phyloP scores from a whole-genome alignment of 306 rosid species.

The Cyclanthera cordifolia region DNA sequence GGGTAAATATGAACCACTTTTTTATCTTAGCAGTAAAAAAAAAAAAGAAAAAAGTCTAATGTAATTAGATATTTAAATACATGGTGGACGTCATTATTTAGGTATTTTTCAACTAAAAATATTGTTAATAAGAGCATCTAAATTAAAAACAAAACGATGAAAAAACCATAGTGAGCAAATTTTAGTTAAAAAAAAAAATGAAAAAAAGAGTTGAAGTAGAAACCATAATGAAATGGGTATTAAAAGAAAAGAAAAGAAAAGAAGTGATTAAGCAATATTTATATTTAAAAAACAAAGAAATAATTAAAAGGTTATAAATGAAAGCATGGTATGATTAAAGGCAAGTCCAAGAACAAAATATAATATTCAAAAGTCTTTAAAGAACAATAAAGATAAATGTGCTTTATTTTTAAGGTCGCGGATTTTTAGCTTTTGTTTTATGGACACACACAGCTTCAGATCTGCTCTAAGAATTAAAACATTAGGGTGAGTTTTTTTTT shows the following conservation, averaged over 20 bases:
- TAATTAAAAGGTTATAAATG: neutral
- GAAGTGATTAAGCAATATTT: neutral
- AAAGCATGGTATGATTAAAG: neutral
- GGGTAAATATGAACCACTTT: too few relatives aligned
- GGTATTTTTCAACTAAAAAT: too few relatives aligned
- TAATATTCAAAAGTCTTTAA: constrained; percentile 6
- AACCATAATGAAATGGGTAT: neutral
- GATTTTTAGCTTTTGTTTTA: neutral
- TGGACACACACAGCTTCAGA: neutral
- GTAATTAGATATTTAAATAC: too few relatives aligned
- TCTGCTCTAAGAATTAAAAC: neutral
- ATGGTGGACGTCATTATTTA: too few relatives aligned
- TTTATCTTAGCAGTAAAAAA: too few relatives aligned
- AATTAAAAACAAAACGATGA: too few relatives aligned
- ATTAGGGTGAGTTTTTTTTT: too few relatives aligned
- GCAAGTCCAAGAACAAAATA: neutral
- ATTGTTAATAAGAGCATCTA: too few relatives aligned
- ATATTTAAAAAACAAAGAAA: neutral
- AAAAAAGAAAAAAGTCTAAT: too few relatives aligned
- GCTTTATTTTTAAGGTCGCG: neutral
- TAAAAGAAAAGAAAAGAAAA: neutral
- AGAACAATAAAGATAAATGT: constrained; percentile 6
- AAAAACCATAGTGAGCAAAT: too few relatives aligned
- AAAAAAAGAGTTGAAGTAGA: neutral
- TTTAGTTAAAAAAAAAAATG: too few relatives aligned